These are phyloP conservation scores for Claviceps citrina DNA, from an alignment of 2,329 filamentous ascomycete genomes.

Conservation along the genomic window DNA sequence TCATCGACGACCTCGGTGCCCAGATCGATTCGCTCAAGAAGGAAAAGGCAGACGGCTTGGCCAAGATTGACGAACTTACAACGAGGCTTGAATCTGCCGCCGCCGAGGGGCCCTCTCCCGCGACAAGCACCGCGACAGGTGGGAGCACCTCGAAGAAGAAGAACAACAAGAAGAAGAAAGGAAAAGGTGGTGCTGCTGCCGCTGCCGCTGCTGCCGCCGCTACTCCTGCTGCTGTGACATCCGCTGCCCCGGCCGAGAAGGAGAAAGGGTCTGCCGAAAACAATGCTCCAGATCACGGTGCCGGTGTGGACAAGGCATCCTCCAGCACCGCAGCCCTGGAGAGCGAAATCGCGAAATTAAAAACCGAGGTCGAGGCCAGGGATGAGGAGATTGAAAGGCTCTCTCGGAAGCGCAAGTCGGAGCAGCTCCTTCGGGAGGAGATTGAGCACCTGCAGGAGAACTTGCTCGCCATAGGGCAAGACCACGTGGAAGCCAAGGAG, in stretches of 20 bases:
- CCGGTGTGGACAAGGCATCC: conserved; percentile 8
- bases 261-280: conserved; percentile 9
- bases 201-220: neutral
- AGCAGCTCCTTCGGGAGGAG: conserved; percentile 70
- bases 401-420: conserved; percentile 53
- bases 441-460: conserved; percentile 73
- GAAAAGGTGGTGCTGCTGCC: conserved; percentile 46
- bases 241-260: conserved; percentile 23
- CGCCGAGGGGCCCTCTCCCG: conserved; percentile 9
- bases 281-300: neutral
- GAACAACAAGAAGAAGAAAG: conserved; percentile 88
- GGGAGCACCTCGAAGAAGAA: conserved; percentile 34
- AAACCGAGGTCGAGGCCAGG: conserved; percentile 44
- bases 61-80: conserved; percentile 25
- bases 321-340: conserved; percentile 23
- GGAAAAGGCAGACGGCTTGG: conserved; percentile 18
- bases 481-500: conserved; percentile 72
- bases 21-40: conserved; percentile 23
- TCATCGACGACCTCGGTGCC: conserved; percentile 21
- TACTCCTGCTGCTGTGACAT: conserved; percentile 4
- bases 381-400: conserved; percentile 59
- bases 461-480: conserved; percentile 61
- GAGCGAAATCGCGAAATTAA: conserved; percentile 34
- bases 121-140: conserved; percentile 10
- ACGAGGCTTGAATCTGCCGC: conserved; percentile 25